These are phyloP conservation scores for Pythium monospermum DNA, from an alignment of 352 stramenopile species.

Conservation along the genomic window DNA sequence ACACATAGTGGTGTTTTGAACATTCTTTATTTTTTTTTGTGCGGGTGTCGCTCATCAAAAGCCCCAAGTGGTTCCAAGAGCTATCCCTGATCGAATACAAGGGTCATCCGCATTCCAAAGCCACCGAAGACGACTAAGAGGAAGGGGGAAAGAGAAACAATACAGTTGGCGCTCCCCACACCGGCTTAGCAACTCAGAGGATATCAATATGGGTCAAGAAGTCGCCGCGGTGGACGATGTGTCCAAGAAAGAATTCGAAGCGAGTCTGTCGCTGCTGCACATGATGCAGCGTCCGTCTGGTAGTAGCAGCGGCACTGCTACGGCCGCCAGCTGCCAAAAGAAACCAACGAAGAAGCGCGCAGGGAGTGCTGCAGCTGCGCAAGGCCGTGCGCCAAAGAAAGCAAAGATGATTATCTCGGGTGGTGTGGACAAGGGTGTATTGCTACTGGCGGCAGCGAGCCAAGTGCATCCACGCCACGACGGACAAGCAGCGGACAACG, in stretches of 20 bases:
- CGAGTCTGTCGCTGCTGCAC: conserved; percentile 51
- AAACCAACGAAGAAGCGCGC: conserved; percentile 4
- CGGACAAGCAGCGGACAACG: neutral
- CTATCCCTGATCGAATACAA: no score
- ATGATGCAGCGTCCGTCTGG: conserved; percentile 41
- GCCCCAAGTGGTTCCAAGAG: conserved; percentile 5
- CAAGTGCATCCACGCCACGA: conserved; percentile 5
- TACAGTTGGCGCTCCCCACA: no score
- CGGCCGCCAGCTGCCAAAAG: neutral
- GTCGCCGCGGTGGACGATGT: conserved; percentile 15
- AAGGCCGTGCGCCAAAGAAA: neutral
- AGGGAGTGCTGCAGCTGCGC: neutral
- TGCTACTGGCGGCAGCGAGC: conserved; percentile 21
- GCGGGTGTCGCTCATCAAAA: conserved; percentile 4
- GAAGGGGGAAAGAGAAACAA: no score
- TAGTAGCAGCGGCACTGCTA: neutral
- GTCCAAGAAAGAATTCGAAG: conserved; percentile 53
- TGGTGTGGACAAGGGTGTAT: neutral
- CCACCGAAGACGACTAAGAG: neutral
- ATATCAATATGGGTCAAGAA: neutral
- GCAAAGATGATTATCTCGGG: neutral
- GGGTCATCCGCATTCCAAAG: neutral
- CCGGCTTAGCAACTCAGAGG: neutral
- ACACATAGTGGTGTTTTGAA: conserved; percentile 2
- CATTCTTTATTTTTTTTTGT: conserved; percentile 22